Conservation (phyloP, 345 rosid genomes). For the Cardiospermum halicacabum region DNA sequence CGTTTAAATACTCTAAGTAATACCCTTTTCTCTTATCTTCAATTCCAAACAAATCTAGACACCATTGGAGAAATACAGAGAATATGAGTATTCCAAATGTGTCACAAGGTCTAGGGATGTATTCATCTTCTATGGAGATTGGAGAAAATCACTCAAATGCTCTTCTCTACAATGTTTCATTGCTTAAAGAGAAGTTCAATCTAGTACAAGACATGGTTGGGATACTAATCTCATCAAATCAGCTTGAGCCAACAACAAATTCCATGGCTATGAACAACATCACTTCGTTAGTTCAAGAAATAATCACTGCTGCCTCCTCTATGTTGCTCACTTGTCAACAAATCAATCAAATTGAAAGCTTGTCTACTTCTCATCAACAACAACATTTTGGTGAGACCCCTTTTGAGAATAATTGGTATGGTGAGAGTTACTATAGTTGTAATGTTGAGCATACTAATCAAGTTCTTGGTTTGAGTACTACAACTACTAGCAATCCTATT, state of each 20-base stretch:
- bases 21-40: not conserved
- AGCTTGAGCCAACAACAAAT: conserved; percentile 33
- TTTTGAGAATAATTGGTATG: conserved; percentile 29
- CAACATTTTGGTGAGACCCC: conserved; percentile 19
- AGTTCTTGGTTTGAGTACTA: not conserved
- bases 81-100: conserved; percentile 35
- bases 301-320: conserved; percentile 59
- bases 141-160: conserved; percentile 30
- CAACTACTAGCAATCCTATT: not conserved
- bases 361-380: not conserved
- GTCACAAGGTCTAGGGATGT: conserved; percentile 21
- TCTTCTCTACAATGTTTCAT: conserved; percentile 51
- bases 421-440: conserved; percentile 8
- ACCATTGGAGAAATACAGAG: not conserved
- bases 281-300: conserved; percentile 51
- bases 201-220: conserved; percentile 54
- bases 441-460: not conserved
- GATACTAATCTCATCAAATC: conserved; percentile 34
- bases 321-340: conserved; percentile 66
- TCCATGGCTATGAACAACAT: conserved; percentile 44
- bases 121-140: conserved; percentile 21
- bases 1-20: not conserved
- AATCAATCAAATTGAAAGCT: conserved; percentile 18
- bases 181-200: conserved; percentile 57
- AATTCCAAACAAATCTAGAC: not conserved